These are phyloP conservation scores for Cytospora piceicola DNA, from an alignment of 2,329 filamentous ascomycete genomes.

Conservation along the genomic window DNA sequence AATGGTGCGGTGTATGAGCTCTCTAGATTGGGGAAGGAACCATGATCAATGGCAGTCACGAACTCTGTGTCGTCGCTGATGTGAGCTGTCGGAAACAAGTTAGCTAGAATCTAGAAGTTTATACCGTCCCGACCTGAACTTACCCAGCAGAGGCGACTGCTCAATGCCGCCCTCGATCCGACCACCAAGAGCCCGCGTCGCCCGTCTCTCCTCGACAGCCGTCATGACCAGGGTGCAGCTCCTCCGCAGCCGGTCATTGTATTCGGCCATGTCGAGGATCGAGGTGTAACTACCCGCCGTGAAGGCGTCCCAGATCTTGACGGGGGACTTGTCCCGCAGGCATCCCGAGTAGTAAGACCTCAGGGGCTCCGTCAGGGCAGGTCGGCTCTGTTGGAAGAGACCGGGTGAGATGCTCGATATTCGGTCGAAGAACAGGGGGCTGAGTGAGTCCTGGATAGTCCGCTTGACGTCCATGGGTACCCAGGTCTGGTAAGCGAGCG, in stretches of 20 bases:
- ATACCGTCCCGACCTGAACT: slow-evolving; percentile 33
- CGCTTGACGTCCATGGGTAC: slow-evolving; percentile 58
- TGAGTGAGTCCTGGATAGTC: slow-evolving; percentile 60
- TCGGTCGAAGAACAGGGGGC: slow-evolving; percentile 59
- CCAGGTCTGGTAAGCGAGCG: slow-evolving; percentile 54
- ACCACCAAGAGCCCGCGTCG: slow-evolving; percentile 48
- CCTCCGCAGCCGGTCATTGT: slow-evolving; percentile 48
- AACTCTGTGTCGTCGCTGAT: slow-evolving; percentile 46
- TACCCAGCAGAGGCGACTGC: slow-evolving; percentile 52
- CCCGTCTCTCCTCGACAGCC: slow-evolving; percentile 55
- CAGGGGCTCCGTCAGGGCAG: slow-evolving; percentile 47
- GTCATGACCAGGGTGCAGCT: slow-evolving; percentile 59
- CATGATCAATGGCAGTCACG: slow-evolving; percentile 54
- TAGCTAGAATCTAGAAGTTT: slow-evolving; percentile 15
- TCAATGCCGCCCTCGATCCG: slow-evolving; percentile 45
- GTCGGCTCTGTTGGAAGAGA: slow-evolving; percentile 42
- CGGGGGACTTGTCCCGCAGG: slow-evolving; percentile 42
- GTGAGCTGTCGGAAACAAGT: slow-evolving; percentile 41
- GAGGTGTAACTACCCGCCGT: slow-evolving; percentile 55
- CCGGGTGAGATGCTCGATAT: slow-evolving; percentile 56
- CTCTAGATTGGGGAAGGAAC: slow-evolving; percentile 54
- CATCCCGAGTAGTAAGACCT: slow-evolving; percentile 51
- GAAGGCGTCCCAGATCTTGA: slow-evolving; percentile 54
- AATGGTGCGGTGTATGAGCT: slow-evolving; percentile 44
- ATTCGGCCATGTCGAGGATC: slow-evolving; percentile 51